Conservation (phyloP, 169 alveolate species). For the Plasmodium gonderi region DNA sequence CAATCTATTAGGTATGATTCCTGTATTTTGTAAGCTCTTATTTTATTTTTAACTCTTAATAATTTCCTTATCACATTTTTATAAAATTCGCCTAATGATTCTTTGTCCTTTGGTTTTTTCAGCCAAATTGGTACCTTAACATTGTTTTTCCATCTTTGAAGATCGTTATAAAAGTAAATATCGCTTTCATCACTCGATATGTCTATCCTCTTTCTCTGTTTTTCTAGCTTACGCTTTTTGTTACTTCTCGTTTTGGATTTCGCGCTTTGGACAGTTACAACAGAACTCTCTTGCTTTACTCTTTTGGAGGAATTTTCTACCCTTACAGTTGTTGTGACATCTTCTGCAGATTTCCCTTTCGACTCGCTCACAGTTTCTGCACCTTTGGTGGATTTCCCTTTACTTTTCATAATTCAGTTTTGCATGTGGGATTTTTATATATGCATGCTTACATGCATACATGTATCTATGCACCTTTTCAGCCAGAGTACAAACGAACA, state of each 20-base stretch:
- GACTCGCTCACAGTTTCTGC: not conserved
- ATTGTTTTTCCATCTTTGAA: conserved; percentile 63
- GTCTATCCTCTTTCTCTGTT: not conserved
- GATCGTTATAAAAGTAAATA: conserved; percentile 64
- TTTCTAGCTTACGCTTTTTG: conserved; percentile 1
- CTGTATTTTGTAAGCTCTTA: conserved; percentile 67
- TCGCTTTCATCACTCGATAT: conserved; percentile 37
- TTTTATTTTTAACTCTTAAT: conserved; percentile 72
- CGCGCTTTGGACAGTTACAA: not conserved
- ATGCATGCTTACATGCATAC: not conserved
- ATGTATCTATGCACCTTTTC: not conserved
- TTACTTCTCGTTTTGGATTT: not conserved
- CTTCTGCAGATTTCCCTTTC: not conserved
- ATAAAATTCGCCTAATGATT: conserved; percentile 57
- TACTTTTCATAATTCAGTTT: conserved; percentile 1
- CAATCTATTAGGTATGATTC: conserved; percentile 70
- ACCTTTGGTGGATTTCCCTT: not conserved
- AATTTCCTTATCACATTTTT: conserved; percentile 69
- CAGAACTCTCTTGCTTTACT: conserved; percentile 32
- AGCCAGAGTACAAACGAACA: too few relatives aligned
- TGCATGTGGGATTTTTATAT: not conserved
- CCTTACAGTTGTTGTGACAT: not conserved
- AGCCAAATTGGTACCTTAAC: conserved; percentile 72
- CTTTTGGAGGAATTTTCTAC: not conserved
- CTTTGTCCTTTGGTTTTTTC: conserved; percentile 70